Base-by-base conservation (phyloP, 2,329 filamentous ascomycete species). In the Colletotrichum orbiculare region DNA sequence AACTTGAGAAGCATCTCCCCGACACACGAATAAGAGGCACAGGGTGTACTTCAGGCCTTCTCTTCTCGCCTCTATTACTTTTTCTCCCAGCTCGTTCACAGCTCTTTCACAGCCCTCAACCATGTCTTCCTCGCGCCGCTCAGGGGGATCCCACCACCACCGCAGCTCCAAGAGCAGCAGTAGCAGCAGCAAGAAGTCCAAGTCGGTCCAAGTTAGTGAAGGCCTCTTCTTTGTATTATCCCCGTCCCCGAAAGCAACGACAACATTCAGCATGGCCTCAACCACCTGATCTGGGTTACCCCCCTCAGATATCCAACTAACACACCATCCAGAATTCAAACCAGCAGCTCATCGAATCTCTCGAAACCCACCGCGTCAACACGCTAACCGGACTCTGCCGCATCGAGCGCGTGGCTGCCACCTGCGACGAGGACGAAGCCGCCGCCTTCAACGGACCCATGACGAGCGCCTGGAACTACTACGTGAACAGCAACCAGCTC, bases 361-460 rank as follows among this genome's bases (percentile, higher is more conserved):
- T 93, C 25, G 81, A 81, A 47, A 87, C 86, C 0, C 89, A 91
- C 71, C 86, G 86, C n/a, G 81, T 93, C 74, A 93, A 93, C 73
- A 93, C 91, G 0, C 81, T 93, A 17, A 89, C 87, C 0, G 90
- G 91, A 67, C 85, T 93, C 35, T 88, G 90, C 69, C 88, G 89
- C 13, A 88, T 92, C 69, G 91, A 94, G 74, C 85, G 87, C 60
- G 81, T 86, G 4, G 89, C 91, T 33, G 86, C 88, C 3, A 75
- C 80, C 2, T 83, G 86, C 64, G 82, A 83, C 45, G 82, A 86
- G 47, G 86, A 88, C 57, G 85, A 91, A 50, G 84, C 85, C 12
- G 83, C 84, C 35, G 81, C 81, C 4, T 85, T 88, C 67, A 85
- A 87, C 72, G 78, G 77, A 6, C 88, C 90, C 10, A 90, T 93